Conservation (phyloP, 345 rosid species). For the Camelina sativa region DNA sequence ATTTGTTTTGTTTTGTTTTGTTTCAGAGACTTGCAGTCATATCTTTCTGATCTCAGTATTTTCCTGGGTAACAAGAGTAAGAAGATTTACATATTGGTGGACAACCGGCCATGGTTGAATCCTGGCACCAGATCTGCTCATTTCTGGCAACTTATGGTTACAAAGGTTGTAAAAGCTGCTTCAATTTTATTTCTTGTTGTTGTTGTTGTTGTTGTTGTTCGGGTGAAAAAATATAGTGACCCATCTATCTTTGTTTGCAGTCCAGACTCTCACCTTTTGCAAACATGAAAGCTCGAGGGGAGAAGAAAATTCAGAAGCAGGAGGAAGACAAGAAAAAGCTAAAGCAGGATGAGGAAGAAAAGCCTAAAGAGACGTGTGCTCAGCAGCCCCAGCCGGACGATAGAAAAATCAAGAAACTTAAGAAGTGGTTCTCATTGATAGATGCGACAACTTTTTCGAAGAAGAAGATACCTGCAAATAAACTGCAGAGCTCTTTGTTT, state of each 20-base stretch:
- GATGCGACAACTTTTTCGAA: slow-evolving; percentile 63
- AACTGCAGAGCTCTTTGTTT: slow-evolving; percentile 60
- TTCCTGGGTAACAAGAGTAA: slow-evolving; percentile 82
- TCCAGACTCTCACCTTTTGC: slow-evolving; percentile 99
- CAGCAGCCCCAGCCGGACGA: slow-evolving; percentile 42
- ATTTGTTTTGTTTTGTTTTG: slow-evolving; percentile 28
- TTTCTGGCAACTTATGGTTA: slow-evolving; percentile 97
- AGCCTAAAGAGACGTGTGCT: slow-evolving; percentile 48
- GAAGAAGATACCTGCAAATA: slow-evolving; percentile 76
- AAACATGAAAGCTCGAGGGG: slow-evolving; percentile 67
- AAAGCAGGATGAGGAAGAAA: slow-evolving; percentile 49
- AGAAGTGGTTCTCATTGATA: slow-evolving; percentile 74
- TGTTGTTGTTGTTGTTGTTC: too few species aligned
- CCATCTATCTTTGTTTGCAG: slow-evolving; percentile 52
- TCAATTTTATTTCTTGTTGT: not conserved
- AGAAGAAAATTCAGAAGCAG: slow-evolving; percentile 49
- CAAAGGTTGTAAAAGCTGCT: slow-evolving; percentile 66
- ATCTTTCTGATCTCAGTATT: slow-evolving; percentile 86
- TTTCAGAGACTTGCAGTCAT: slow-evolving; percentile 96
- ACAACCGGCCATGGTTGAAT: slow-evolving; percentile 88
- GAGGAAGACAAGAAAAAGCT: slow-evolving; percentile 47
- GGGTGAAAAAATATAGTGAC: slow-evolving; percentile 10
- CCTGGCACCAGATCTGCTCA: slow-evolving; percentile 72
- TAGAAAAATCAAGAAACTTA: slow-evolving; percentile 48
- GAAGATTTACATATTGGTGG: slow-evolving; percentile 85